Conservation (phyloP, 1,284 basidiomycete species). For the Trichosporon sp. region DNA sequence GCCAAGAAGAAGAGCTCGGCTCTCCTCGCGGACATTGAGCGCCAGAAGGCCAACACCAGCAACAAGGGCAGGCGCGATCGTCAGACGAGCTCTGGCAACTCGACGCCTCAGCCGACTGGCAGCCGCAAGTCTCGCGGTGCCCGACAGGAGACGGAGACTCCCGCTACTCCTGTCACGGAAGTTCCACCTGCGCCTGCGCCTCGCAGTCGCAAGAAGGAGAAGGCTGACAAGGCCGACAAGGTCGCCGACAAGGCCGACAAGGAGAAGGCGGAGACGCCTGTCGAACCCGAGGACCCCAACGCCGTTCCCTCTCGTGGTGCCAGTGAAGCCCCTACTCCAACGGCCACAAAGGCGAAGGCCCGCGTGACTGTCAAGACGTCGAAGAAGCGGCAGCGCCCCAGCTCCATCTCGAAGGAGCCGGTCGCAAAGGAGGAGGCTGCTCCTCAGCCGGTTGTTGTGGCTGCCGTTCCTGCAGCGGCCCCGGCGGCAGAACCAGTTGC, state of each 20-base stretch:
- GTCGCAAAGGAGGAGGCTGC: constrained; percentile 8
- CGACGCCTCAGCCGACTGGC: constrained; percentile 12
- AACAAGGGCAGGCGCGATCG: constrained; percentile 11
- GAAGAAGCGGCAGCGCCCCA: constrained; percentile 37
- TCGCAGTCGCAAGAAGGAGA: not conserved
- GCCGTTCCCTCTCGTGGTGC: constrained; percentile 28
- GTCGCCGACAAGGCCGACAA: constrained; percentile 7
- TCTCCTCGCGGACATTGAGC: constrained; percentile 39
- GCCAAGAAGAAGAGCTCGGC: constrained; percentile 42
- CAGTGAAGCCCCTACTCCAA: constrained; percentile 27
- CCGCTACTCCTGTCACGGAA: constrained; percentile 1
- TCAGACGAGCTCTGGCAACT: constrained; percentile 6
- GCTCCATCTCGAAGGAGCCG: constrained; percentile 22
- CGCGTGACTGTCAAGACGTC: constrained; percentile 26
- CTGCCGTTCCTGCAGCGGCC: not conserved
- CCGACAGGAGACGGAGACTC: not conserved
- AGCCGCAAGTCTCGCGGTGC: constrained; percentile 10
- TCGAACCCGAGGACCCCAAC: constrained; percentile 4
- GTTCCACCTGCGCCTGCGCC: not conserved
- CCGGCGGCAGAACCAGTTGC: not conserved
- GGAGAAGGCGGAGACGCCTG: not conserved
- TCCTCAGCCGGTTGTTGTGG: not conserved
- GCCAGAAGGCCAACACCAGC: constrained; percentile 28
- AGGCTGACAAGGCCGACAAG: not conserved
- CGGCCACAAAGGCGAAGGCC: constrained; percentile 27